Percentiles rank a stretch among this genome's conserved stretches.
Conservation (phyloP, 2,329 filamentous ascomycete genomes). For the Penicillium brasilianum region DNA sequence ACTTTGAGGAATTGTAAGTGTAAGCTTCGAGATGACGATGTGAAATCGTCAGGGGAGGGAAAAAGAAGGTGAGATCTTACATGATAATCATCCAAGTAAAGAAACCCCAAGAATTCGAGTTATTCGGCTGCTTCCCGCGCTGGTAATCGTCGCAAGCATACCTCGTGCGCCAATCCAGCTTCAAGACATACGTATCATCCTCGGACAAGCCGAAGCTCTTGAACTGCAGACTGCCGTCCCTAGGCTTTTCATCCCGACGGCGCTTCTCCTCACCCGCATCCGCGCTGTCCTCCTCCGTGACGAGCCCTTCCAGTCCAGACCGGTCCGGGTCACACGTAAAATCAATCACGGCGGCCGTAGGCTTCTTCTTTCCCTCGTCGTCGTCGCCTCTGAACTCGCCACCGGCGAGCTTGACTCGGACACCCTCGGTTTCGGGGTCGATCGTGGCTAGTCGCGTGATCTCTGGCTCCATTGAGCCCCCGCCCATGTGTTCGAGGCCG, state of each 20-base stretch:
- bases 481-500: constrained; percentile 66
- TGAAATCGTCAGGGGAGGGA: not conserved
- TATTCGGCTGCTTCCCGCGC: constrained; percentile 48
- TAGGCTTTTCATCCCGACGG: constrained; percentile 27
- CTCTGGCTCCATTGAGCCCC: constrained; percentile 60
- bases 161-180: constrained; percentile 84
- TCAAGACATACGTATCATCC: constrained; percentile 66
- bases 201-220: constrained; percentile 70
- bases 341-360: constrained; percentile 70
- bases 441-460: constrained; percentile 68
- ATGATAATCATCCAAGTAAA: constrained; percentile 97
- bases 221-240: constrained; percentile 70
- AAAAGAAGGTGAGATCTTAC: constrained; percentile 59
- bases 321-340: constrained; percentile 78
- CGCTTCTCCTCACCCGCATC: constrained; percentile 33
- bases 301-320: constrained; percentile 69
- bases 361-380: constrained; percentile 62
- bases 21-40: not conserved
- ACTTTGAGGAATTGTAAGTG: constrained; percentile 52
- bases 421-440: constrained; percentile 71
- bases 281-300: constrained; percentile 30
- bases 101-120: constrained; percentile 78
- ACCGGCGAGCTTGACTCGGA: constrained; percentile 71
- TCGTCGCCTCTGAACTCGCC: constrained; percentile 59
- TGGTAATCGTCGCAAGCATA: constrained; percentile 74